Percentiles rank a stretch among this genome's conserved stretches.
Evolutionary conservation across 2,329 filamentous ascomycete species (phyloP).

Genomic region (Helicocarpus griseus): DNA sequence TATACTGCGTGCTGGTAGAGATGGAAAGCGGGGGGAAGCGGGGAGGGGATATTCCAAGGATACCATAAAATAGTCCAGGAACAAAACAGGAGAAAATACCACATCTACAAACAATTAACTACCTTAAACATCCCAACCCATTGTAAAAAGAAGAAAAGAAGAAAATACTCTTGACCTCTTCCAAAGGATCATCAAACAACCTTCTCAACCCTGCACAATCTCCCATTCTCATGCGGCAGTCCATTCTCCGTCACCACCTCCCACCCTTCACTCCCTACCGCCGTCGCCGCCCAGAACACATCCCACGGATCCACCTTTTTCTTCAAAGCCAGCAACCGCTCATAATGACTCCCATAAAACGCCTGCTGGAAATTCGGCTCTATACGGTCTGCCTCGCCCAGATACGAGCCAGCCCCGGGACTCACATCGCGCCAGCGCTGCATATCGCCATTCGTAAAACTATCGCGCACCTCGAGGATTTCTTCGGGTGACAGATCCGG

Average conservation of each 20-base stretch:
- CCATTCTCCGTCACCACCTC: not conserved
- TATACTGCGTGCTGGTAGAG: too few species aligned
- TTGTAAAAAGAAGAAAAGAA: too few species aligned
- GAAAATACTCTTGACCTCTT: too few species aligned
- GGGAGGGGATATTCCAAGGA: too few species aligned
- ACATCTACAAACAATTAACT: too few species aligned
- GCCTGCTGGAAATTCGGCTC: constrained; percentile 32
- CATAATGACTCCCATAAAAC: constrained; percentile 35
- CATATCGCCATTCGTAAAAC: constrained; percentile 22
- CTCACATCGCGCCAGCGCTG: constrained; percentile 25
- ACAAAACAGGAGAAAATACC: too few species aligned
- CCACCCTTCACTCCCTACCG: constrained; percentile 41
- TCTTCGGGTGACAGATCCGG: constrained; percentile 10
- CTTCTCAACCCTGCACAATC: constrained; percentile 1
- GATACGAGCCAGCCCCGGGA: constrained; percentile 9
- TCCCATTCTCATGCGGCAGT: not conserved
- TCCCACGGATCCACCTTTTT: constrained; percentile 30
- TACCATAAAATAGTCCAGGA: too few species aligned
- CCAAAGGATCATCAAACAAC: too few species aligned
- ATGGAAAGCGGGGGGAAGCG: too few species aligned
- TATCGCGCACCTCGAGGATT: constrained; percentile 10
- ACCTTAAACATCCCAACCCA: too few species aligned
- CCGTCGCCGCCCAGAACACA: constrained; percentile 39
- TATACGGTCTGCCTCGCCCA: constrained; percentile 13
- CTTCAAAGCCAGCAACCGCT: constrained; percentile 27